A percentile compares a stretch with the other conserved stretches of the same genome.
Conservation (phyloP, 805 yeast species). For the Wickerhamiella azymoides region DNA sequence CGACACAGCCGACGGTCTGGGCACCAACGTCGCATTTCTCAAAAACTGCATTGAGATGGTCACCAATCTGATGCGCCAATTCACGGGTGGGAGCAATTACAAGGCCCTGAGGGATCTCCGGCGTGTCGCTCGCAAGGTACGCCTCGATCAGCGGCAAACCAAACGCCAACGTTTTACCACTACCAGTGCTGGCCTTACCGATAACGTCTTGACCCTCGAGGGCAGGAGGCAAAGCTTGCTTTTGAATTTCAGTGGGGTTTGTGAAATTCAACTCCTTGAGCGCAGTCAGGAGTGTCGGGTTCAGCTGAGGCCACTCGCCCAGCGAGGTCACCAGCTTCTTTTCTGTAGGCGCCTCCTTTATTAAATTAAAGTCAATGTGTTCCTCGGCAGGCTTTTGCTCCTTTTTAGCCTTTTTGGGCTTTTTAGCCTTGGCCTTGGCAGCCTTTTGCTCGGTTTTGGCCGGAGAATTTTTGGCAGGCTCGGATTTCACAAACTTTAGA, state of each 20-base stretch:
- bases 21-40: constrained; percentile 1
- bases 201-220: constrained; percentile 65
- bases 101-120: constrained; percentile 34
- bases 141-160: constrained; percentile 72
- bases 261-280: constrained; percentile 43
- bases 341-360: constrained; percentile 5
- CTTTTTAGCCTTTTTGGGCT: constrained; percentile 1
- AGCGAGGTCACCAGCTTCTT: constrained; percentile 18
- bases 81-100: constrained; percentile 94
- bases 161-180: constrained; percentile 93
- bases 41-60: constrained; percentile 44
- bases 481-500: constrained; percentile 28
- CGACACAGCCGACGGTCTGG: constrained; percentile 39
- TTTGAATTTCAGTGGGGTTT: constrained; percentile 78
- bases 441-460: constrained; percentile 10
- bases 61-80: constrained; percentile 82
- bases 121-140: constrained; percentile 23
- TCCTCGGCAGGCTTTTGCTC: not conserved
- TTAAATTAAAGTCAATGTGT: constrained; percentile 14
- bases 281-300: constrained; percentile 42
- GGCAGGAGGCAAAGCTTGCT: constrained; percentile 57
- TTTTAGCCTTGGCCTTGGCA: constrained; percentile 1
- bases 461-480: constrained; percentile 4
- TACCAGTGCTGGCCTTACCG: constrained; percentile 96
- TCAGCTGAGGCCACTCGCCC: constrained; percentile 26